Percentiles rank a stretch among this genome's conserved stretches.
These are phyloP conservation scores for Metarhizium anisopliae DNA, from an alignment of 2,329 filamentous ascomycete genomes.

Conservation along the genomic window DNA sequence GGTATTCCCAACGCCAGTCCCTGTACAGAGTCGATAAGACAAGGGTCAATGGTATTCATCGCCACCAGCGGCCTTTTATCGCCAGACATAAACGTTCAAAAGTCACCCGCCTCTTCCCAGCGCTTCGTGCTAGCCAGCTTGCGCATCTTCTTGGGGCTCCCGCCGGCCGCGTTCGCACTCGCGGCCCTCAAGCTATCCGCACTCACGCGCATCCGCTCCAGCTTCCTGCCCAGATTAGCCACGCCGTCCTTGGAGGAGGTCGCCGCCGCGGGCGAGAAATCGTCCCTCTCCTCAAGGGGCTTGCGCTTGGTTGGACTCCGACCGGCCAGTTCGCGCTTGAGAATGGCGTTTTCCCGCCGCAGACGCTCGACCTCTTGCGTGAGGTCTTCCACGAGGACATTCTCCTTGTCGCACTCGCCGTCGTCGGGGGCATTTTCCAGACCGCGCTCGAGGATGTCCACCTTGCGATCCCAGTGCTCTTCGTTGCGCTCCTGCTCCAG, in stretches of 20 bases:
- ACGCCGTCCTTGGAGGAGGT: slow-evolving; percentile 14
- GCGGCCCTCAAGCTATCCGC: slow-evolving; percentile 22
- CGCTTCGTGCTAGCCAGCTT: slow-evolving; percentile 33
- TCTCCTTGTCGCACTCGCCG: slow-evolving; percentile 52
- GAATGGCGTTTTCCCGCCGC: slow-evolving; percentile 51
- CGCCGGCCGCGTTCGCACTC: slow-evolving; percentile 18
- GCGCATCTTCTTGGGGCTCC: slow-evolving; percentile 46
- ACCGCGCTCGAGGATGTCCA: slow-evolving; percentile 53
- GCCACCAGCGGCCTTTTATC: neutral
- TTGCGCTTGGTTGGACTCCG: slow-evolving; percentile 55
- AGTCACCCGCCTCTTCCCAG: slow-evolving; percentile 38
- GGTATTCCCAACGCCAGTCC: neutral
- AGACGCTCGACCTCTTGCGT: slow-evolving; percentile 64
- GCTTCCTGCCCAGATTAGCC: slow-evolving; percentile 32
- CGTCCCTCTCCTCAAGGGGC: slow-evolving; percentile 46
- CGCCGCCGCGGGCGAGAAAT: slow-evolving; percentile 15
- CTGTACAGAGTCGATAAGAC: neutral
- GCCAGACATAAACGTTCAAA: neutral
- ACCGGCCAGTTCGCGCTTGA: slow-evolving; percentile 56
- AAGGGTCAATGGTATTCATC: neutral
- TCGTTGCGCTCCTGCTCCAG: slow-evolving; percentile 73
- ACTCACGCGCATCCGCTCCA: slow-evolving; percentile 43
- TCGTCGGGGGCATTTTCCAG: slow-evolving; percentile 39
- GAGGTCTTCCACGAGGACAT: slow-evolving; percentile 52
- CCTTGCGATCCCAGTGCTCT: slow-evolving; percentile 80